Conservation (phyloP, 2,329 filamentous ascomycete species). For the Berkeleyomyces basicola region DNA sequence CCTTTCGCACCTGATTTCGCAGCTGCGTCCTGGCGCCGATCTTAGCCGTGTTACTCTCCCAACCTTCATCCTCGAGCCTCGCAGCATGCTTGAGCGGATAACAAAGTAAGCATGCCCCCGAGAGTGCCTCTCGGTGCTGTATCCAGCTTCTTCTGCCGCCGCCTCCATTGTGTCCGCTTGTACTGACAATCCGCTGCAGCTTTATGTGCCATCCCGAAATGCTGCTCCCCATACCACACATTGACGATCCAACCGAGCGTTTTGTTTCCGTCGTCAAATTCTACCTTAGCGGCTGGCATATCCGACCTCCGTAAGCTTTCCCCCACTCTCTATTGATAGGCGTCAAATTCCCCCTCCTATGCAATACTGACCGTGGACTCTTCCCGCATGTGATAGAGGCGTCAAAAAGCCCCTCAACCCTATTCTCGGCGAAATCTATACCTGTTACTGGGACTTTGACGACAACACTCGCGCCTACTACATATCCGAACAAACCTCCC, state of each 20-base stretch:
- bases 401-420: constrained; percentile 98
- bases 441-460: constrained; percentile 86
- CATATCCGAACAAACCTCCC: constrained; percentile 92
- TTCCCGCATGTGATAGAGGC: constrained; percentile 38
- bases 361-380: constrained; percentile 6
- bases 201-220: constrained; percentile 99
- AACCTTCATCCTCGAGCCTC: constrained; percentile 93
- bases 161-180: neutral
- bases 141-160: neutral
- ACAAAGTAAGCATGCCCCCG: constrained; percentile 55
- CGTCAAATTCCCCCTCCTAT: neutral
- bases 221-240: constrained; percentile 68
- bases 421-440: constrained; percentile 86
- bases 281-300: constrained; percentile 97
- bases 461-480: constrained; percentile 83
- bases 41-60: constrained; percentile 86
- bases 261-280: constrained; percentile 96
- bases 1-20: constrained; percentile 90
- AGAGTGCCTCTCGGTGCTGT: neutral
- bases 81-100: constrained; percentile 95
- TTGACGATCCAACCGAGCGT: constrained; percentile 76
- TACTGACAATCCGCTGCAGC: constrained; percentile 29
- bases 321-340: neutral
- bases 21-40: constrained; percentile 87
- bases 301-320: constrained; percentile 70